Conservation (phyloP, 768 basidiomycete genomes). For the Naganishia antarctica region DNA sequence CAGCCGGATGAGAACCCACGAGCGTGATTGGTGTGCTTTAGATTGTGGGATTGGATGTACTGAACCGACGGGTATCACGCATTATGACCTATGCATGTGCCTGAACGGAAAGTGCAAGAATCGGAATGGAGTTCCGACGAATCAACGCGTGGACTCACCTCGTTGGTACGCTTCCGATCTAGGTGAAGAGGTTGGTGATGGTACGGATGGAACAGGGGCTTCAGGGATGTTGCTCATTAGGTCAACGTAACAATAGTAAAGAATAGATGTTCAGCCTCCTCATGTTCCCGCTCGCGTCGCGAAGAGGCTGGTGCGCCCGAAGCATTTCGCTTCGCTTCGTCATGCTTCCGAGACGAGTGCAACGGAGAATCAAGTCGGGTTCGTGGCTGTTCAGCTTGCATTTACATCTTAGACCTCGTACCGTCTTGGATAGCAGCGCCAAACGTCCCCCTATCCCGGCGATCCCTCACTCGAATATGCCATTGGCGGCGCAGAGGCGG, state of each 20-base stretch:
- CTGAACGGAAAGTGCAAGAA: background rate
- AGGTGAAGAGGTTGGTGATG: too few relatives aligned
- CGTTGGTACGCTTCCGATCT: too few relatives aligned
- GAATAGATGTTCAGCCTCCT: background rate
- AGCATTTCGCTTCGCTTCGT: conserved; percentile 10
- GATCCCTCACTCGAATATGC: background rate
- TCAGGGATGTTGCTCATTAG: too few relatives aligned
- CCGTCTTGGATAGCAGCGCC: too few relatives aligned
- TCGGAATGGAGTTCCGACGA: background rate
- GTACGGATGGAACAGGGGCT: too few relatives aligned
- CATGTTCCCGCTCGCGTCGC: background rate
- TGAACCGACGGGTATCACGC: conserved; percentile 11
- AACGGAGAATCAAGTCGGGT: too few relatives aligned
- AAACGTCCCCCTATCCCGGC: too few relatives aligned
- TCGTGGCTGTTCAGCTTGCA: too few relatives aligned
- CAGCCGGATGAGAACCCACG: background rate
- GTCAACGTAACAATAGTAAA: too few relatives aligned
- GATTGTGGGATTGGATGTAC: background rate
- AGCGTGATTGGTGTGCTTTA: background rate
- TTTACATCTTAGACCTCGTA: too few relatives aligned
- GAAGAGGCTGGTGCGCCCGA: background rate
- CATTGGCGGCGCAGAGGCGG: conserved; percentile 19
- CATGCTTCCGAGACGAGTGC: conserved; percentile 10
- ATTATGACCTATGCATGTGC: conserved; percentile 22
- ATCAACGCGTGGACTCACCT: background rate